Conservation (phyloP, 176 grass and related monocot species). For the Zizania latifolia region DNA sequence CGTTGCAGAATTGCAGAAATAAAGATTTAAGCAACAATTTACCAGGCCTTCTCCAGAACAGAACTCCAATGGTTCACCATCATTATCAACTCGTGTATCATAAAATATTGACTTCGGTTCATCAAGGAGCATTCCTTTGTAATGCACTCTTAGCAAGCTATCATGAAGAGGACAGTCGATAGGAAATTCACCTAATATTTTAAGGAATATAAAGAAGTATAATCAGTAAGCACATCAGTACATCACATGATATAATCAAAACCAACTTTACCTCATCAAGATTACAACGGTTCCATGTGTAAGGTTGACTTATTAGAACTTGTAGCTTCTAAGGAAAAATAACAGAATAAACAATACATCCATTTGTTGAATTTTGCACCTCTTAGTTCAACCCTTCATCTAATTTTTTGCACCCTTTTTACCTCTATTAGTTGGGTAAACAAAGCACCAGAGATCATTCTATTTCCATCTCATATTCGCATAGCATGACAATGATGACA, state of each 20-base stretch:
- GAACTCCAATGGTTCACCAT: constrained; percentile 90
- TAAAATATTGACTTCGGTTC: constrained; percentile 92
- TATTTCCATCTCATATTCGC: neutral
- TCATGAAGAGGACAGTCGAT: constrained; percentile 99
- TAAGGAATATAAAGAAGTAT: constrained; percentile 1
- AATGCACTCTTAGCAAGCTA: constrained; percentile 93
- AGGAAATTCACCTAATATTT: constrained; percentile 84
- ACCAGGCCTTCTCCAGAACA: constrained; percentile 96
- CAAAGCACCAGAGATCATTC: neutral
- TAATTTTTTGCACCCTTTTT: neutral
- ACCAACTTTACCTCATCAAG: neutral
- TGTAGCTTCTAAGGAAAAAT: neutral
- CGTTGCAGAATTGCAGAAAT: neutral
- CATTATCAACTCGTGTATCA: constrained; percentile 82
- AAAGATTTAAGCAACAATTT: constrained; percentile 14
- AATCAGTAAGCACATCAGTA: constrained; percentile 3
- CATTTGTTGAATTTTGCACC: neutral
- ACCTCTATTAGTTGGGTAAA: neutral
- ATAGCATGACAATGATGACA: neutral
- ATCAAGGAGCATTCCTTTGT: constrained; percentile 83
- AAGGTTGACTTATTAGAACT: neutral
- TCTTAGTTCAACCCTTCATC: neutral
- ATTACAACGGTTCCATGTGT: neutral
- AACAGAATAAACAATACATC: neutral
- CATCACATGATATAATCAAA: constrained; percentile 20